Base-by-base conservation (phyloP, 305 asterid species). In the Fraxinus angustifolia region DNA sequence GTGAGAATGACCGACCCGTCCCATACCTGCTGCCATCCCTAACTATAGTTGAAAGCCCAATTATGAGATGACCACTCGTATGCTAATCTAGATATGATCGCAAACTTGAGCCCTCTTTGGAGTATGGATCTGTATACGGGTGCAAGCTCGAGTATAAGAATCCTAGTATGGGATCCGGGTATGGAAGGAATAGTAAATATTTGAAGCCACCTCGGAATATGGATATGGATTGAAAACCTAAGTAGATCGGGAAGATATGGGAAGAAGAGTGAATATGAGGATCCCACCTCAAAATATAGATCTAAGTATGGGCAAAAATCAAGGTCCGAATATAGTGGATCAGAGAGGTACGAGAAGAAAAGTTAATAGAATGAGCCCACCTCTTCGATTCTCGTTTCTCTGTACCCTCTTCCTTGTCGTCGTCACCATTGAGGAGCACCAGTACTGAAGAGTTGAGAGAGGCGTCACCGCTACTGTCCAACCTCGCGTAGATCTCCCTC, bases 131-230 rank as follows among this genome's bases (percentile, higher is more conserved):
- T 2, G 53, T 73, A 26, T 45, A 19, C 36, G 33, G 78, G 72
- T 6, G 11, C 8, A 68, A 68, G 4, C 21, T 70, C 0, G 77
- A 58, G 0, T 80, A 68, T n/a, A 74, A 78, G 31, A 19, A 2
- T 1, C 82, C 16, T 80, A 77, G 50, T 78, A 79, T 2, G 89
- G 75, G 21, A 77, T 79, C 84, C 2, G 81, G 76, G 16, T 60
- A 83, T 10, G 86, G 62, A 8, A 56, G 10, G 26, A 56, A 56
- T 3, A 56, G 26, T 53, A 21, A 53, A 56, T 56, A 17, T n/a
- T 3, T 12, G 17, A 14, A 48, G 6, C 6, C 6, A 12, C 58
- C 17, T 48, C 2, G 1, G 0, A 86, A 17, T 81, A 81, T 4
- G 91, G 85, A 19, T 50, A 80, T 4, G 53, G 42, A 17, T 10